phyloP scores from a whole-genome alignment of 2,329 filamentous ascomycete genomes.

The Neonectria ditissima region DNA sequence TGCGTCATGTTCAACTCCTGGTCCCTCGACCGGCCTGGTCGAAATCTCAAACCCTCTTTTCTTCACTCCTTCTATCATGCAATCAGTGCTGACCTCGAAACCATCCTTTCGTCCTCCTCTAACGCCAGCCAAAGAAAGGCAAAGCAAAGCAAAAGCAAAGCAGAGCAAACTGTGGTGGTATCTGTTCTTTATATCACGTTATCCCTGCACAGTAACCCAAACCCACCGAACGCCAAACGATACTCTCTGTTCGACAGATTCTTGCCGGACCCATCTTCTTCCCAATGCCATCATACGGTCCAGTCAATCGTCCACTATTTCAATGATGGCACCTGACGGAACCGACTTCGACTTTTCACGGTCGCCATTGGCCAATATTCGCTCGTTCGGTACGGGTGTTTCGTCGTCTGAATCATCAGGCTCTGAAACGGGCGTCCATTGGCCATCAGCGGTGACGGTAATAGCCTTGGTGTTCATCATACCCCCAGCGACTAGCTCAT shows the following conservation, averaged over 20 bases:
- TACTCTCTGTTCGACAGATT: conserved; percentile 2
- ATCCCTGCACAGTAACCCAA: conserved; percentile 20
- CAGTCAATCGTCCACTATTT: conserved; percentile 44
- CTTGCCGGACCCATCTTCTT: conserved; percentile 1
- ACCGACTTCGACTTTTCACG: conserved; percentile 26
- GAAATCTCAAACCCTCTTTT: neutral
- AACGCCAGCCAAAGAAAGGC: conserved; percentile 29
- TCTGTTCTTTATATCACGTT: conserved; percentile 32
- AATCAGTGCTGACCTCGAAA: neutral
- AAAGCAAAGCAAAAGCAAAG: neutral
- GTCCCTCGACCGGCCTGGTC: neutral
- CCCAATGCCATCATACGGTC: neutral
- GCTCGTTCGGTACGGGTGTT: conserved; percentile 28
- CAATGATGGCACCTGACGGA: conserved; percentile 39
- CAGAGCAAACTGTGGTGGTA: conserved; percentile 33
- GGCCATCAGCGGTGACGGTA: conserved; percentile 45
- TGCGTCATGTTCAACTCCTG: neutral
- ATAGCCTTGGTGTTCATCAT: conserved; percentile 47
- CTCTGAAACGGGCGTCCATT: conserved; percentile 50
- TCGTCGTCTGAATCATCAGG: conserved; percentile 45
- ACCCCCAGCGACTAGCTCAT: conserved; percentile 55
- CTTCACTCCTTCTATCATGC: conserved; percentile 11
- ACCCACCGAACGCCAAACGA: conserved; percentile 32
- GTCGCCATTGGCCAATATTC: conserved; percentile 9
- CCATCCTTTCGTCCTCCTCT: conserved; percentile 7